phyloP scores from a whole-genome alignment of 140 eudicot species.

The Flaveria floridana region DNA sequence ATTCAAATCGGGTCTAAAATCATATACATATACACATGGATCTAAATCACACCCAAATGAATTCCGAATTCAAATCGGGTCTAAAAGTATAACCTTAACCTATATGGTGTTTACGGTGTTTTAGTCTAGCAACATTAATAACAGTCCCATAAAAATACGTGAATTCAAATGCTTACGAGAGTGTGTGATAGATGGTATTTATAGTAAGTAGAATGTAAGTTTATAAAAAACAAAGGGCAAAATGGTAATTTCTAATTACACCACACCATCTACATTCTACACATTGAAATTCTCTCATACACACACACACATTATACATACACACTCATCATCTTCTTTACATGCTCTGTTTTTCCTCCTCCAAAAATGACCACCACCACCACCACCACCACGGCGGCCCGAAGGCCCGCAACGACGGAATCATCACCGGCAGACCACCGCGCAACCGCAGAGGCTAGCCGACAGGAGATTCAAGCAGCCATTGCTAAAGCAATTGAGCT shows the following conservation, averaged over 20 bases:
- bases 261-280: constrained; percentile 23
- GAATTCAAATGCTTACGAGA: too few species aligned
- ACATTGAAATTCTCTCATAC: constrained; percentile 10
- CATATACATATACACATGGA: too few species aligned
- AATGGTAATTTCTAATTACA: constrained; percentile 5
- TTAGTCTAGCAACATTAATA: too few species aligned
- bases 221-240: constrained; percentile 27
- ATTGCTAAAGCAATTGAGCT: constrained; percentile 95
- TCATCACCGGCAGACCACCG: constrained; percentile 14
- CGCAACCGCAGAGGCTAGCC: constrained; percentile 38
- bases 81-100: too few species aligned
- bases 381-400: constrained; percentile 15
- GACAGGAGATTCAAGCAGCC: constrained; percentile 75
- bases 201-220: background rate
- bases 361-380: constrained; percentile 33
- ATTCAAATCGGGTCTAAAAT: too few species aligned
- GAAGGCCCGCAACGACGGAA: constrained; percentile 6
- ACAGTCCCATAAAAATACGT: too few species aligned
- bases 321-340: constrained; percentile 13
- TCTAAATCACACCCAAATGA: too few species aligned
- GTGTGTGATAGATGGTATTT: too few species aligned
- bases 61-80: too few species aligned
- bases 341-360: constrained; percentile 22
- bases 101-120: too few species aligned
- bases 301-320: background rate